Percentiles rank a stretch among this genome's conserved stretches.
phyloP scores from a whole-genome alignment of 306 rosid species.

The Ammopiptanthus mongolicus region DNA sequence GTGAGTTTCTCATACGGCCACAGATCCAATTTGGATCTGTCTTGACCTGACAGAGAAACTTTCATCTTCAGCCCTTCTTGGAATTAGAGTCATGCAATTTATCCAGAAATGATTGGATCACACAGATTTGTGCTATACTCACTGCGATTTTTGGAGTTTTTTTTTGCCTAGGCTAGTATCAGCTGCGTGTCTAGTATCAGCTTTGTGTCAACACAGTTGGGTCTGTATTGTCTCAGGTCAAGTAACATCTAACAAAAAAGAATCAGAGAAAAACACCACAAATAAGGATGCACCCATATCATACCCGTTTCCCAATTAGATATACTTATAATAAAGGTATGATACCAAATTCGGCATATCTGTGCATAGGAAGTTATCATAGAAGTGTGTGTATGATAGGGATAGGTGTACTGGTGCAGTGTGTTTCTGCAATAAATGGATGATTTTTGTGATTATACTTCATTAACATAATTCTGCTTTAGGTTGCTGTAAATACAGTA shows the following conservation, averaged over 20 bases:
- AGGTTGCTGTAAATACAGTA: conserved; percentile 88
- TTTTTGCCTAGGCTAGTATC: too few relatives aligned
- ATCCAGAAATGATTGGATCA: not conserved
- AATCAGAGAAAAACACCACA: too few relatives aligned
- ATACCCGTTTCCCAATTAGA: not conserved
- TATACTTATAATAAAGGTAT: not conserved
- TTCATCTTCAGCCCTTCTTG: not conserved
- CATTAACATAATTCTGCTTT: conserved; percentile 14
- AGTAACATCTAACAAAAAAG: too few relatives aligned
- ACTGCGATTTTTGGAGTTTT: too few relatives aligned
- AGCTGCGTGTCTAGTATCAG: too few relatives aligned
- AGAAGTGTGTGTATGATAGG: not conserved
- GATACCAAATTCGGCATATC: not conserved
- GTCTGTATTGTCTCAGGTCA: too few relatives aligned
- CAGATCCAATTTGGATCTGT: not conserved
- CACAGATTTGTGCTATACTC: too few relatives aligned
- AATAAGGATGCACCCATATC: not conserved
- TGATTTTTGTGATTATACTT: conserved; percentile 17
- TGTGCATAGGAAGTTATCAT: not conserved
- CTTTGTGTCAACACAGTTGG: too few relatives aligned
- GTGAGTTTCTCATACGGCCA: not conserved
- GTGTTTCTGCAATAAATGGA: not conserved
- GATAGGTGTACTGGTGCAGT: conserved; percentile 5
- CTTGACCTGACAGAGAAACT: not conserved
- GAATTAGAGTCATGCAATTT: not conserved